Base-by-base conservation (phyloP, 2,329 filamentous ascomycete genomes). In the Epicoccum sorghinum region DNA sequence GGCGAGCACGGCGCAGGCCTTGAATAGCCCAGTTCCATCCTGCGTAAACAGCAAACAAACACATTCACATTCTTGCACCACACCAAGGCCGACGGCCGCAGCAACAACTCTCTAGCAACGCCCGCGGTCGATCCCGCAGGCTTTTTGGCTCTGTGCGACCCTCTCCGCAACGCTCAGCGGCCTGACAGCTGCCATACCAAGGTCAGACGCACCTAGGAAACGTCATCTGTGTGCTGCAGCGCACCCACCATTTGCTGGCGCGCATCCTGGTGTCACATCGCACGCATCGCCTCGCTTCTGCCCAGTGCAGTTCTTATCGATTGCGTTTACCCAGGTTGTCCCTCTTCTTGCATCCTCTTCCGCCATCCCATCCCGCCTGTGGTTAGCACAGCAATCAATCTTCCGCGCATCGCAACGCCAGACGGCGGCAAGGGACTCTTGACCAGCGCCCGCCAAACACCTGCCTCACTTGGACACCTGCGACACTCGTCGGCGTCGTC, bases 1-100 rank as follows among this genome's bases (percentile, higher is more conserved):
- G 69, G 62, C 68, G 69, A 69, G 61, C 66, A 48, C 64, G 71
- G 62, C 71, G 70, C 60, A 67, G 64, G 44, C 58, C 62, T 47
- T 65, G 62, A 66, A 23, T 24, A 14, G 8, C 37, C n/a, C 25
- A 38, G 32, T 27, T 23, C 18, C 37, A 10, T 9, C 14, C 23
- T 25, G 32, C 32, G n/a, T n/a, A 25, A 13, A 52, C 37, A 33
- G 13, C 27, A 29, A 30, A 2, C 32, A 49, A 43, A 37, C 50
- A 42, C 10, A 24, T 23, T n/a, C 13, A 12, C 43, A 47, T 47
- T 59, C 36, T 52, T 41, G 48, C 45, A 41, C 51, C 36, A 25
- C 33, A 36, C 27, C 47, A 38, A 44, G 47, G 47, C 40, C 47
- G 43, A 33, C 40, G 33, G 39, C 40, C 48, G 33, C 30, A 30